These are phyloP conservation scores for Aquanectria penicillioides DNA, from an alignment of 2,329 filamentous ascomycete genomes.

Conservation along the genomic window DNA sequence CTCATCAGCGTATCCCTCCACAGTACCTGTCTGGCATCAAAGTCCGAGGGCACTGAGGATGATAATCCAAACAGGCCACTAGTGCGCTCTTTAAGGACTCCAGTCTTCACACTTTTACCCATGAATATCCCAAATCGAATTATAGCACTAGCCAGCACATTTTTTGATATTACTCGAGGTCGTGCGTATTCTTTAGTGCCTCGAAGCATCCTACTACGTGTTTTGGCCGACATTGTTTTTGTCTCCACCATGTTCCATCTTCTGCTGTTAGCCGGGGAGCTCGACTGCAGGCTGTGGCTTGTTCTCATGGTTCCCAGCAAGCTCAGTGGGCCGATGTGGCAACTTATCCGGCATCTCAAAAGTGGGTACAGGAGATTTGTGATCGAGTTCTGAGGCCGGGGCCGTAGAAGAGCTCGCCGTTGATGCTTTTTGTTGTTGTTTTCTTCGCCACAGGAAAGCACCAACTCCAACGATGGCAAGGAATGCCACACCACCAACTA, in stretches of 20 bases:
- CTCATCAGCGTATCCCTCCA: too few species aligned
- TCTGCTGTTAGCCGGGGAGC: not conserved
- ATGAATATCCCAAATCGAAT: too few species aligned
- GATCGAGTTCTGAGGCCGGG: not conserved
- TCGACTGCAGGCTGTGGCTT: not conserved
- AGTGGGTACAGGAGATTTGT: not conserved
- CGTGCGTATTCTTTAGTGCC: too few species aligned
- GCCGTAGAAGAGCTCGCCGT: not conserved
- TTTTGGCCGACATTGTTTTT: not conserved
- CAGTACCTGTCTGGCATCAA: too few species aligned
- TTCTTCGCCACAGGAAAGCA: conserved; percentile 6
- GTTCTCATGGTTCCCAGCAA: not conserved
- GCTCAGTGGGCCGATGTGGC: not conserved
- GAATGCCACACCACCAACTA: not conserved
- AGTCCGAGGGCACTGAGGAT: too few species aligned
- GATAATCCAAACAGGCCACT: too few species aligned
- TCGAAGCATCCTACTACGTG: too few species aligned
- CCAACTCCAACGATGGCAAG: not conserved
- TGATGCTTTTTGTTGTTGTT: not conserved
- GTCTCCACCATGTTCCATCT: too few species aligned
- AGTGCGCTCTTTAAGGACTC: too few species aligned
- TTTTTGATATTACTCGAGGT: too few species aligned
- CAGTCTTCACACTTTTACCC: too few species aligned
- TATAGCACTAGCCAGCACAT: too few species aligned
- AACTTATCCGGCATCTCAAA: not conserved